Base-by-base conservation (phyloP, 108 stramenopile species). In the Fistulifera pelliculosa region DNA sequence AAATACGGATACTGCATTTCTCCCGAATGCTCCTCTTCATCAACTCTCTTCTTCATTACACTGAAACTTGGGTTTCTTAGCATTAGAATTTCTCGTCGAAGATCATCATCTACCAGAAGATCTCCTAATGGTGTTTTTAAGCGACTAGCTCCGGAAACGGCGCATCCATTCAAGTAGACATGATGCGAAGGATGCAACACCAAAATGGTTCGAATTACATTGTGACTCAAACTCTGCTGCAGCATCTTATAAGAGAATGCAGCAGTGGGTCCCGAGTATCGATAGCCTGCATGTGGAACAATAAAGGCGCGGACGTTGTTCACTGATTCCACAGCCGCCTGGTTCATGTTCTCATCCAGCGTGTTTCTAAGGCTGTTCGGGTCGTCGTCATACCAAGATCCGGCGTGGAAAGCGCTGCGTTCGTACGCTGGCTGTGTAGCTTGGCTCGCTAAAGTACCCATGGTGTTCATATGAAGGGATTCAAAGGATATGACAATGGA, bases 1-100 rank as follows among this genome's bases (percentile, higher is more conserved):
- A 92, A 76, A 45, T 71, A 92, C 1, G 90, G 90, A 59, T 87
- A 92, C 54, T 87, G 85, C 90, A 92, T 87, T 72, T 91, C 90
- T 38, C 85, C 90, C 11, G 78, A 80, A 58, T 91, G 90, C 57
- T 91, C 90, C 14, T 65, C 47, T 44, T 91, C 85, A 47, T 91
- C 90, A 1, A 66, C 73, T 6, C 22, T 28, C 38, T 69, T 43
- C n/a, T 71, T 42, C 90, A 91, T 87, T 23, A 65, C 60, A 8
- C 40, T 51, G 1, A 71, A 61, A 17, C 13, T 13, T 25, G 19
- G 16, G 17, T 24, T 1, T 17, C 10, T 14, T 17, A 21, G 8
- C 16, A 5, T 1, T 19, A 56, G 27, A 18, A 90, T 60, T 56
- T 81, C 71, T 24, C 76, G 61, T 25, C 90, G 62, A 21, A 87